Percentiles rank a stretch among this genome's conserved stretches.
phyloP scores from a whole-genome alignment of 2,329 filamentous ascomycete genomes.

The Cucurbitaria berberidis region DNA sequence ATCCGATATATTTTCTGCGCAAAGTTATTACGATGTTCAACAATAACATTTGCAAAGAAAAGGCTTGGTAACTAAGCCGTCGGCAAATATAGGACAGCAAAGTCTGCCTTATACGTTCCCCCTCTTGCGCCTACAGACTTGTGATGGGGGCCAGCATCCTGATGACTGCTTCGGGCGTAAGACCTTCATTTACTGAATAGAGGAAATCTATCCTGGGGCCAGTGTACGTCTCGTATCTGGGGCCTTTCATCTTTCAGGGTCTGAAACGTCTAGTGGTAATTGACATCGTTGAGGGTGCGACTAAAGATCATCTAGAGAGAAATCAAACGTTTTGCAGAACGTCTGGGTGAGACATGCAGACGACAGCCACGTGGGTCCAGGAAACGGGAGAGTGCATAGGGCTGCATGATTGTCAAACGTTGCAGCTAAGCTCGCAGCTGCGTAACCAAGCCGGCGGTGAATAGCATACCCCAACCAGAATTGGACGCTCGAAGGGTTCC shows the following conservation, averaged over 20 bases:
- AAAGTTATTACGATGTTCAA: neutral
- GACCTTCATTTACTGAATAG: slow-evolving; percentile 29
- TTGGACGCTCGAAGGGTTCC: neutral
- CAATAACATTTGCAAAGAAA: slow-evolving; percentile 1
- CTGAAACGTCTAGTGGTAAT: too few species aligned
- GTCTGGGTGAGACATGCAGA: slow-evolving; percentile 36
- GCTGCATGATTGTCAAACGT: slow-evolving; percentile 38
- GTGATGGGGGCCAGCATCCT: slow-evolving; percentile 20
- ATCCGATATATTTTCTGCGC: slow-evolving; percentile 6
- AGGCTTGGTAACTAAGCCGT: slow-evolving; percentile 6
- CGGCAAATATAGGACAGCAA: slow-evolving; percentile 5
- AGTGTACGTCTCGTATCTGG: neutral
- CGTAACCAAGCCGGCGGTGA: slow-evolving; percentile 13
- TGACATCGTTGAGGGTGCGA: slow-evolving; percentile 6
- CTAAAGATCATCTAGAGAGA: slow-evolving; percentile 1
- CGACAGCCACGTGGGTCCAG: slow-evolving; percentile 34
- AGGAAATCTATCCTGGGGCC: slow-evolving; percentile 10
- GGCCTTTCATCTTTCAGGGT: neutral
- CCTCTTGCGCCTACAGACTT: slow-evolving; percentile 10
- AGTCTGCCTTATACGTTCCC: slow-evolving; percentile 11
- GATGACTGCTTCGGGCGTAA: slow-evolving; percentile 23
- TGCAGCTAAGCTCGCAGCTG: slow-evolving; percentile 33
- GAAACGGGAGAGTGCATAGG: slow-evolving; percentile 42
- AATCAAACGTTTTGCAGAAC: slow-evolving; percentile 5
- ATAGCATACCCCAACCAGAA: slow-evolving; percentile 13